These are phyloP conservation scores for Chlorophyllum brunneum DNA, from an alignment of 768 basidiomycete genomes.

Conservation along the genomic window DNA sequence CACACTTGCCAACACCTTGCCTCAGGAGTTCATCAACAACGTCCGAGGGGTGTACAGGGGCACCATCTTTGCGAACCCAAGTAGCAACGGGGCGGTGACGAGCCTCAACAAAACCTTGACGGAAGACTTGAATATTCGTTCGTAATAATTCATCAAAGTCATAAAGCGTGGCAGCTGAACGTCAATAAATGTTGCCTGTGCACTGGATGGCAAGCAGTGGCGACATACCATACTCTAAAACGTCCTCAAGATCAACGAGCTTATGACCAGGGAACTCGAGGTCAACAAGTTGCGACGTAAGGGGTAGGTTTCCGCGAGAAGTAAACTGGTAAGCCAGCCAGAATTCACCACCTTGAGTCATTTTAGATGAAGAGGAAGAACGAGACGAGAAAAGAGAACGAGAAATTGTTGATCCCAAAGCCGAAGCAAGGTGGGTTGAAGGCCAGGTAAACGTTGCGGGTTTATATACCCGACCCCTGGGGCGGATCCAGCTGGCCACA, in stretches of 20 bases:
- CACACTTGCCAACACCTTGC: conserved; percentile 37
- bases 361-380: neutral
- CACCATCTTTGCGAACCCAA: conserved; percentile 40
- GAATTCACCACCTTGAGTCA: conserved; percentile 26
- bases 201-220: neutral
- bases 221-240: conserved; percentile 38
- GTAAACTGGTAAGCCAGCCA: conserved; percentile 47
- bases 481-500: neutral
- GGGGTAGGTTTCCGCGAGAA: conserved; percentile 37
- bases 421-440: neutral
- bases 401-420: neutral
- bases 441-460: neutral
- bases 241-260: conserved; percentile 42
- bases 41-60: conserved; percentile 30
- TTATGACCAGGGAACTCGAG: conserved; percentile 37
- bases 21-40: conserved; percentile 31
- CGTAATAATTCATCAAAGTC: neutral
- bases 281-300: conserved; percentile 45
- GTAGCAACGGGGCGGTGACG: conserved; percentile 37
- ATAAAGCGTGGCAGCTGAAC: conserved; percentile 6
- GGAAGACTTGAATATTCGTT: conserved; percentile 27
- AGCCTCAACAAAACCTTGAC: conserved; percentile 43
- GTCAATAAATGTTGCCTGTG: conserved; percentile 16
- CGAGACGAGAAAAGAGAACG: neutral
- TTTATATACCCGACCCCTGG: neutral